Conservation (phyloP, 2,329 filamentous ascomycete genomes). For the Arthrobotrys musiformis region DNA sequence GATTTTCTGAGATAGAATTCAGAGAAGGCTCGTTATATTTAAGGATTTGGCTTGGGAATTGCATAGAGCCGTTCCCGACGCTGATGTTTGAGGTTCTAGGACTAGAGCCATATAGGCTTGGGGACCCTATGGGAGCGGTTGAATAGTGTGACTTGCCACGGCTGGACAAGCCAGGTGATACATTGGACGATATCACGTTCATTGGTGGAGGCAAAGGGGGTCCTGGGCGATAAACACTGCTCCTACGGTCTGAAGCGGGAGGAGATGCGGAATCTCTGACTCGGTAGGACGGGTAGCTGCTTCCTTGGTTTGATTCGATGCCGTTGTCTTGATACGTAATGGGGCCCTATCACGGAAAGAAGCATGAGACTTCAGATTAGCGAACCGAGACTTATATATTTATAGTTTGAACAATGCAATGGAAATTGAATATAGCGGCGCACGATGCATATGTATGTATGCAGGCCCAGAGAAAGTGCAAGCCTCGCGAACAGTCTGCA, state of each 20-base stretch:
- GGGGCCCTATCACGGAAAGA: constrained; percentile 23
- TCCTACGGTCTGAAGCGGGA: constrained; percentile 34
- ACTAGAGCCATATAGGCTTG: constrained; percentile 38
- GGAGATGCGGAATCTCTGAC: constrained; percentile 38
- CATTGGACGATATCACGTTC: constrained; percentile 45
- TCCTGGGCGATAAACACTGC: constrained; percentile 26
- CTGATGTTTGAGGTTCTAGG: constrained; percentile 30
- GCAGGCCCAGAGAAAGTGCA: not conserved
- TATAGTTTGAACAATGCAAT: not conserved
- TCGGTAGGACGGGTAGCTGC: constrained; percentile 37
- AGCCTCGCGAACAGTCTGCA: too few relatives aligned
- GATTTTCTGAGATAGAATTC: constrained; percentile 40
- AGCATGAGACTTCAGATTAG: constrained; percentile 20
- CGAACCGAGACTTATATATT: not conserved
- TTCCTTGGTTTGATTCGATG: constrained; percentile 30
- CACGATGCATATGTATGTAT: not conserved
- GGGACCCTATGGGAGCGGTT: constrained; percentile 33
- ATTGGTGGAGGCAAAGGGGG: constrained; percentile 32
- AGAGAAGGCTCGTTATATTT: constrained; percentile 37
- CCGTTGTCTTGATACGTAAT: constrained; percentile 39
- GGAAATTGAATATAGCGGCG: too few relatives aligned
- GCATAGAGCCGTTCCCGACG: constrained; percentile 37
- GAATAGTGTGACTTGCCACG: constrained; percentile 44
- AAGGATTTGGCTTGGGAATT: constrained; percentile 43
- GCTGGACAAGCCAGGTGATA: constrained; percentile 44